A percentile compares a stretch with the other conserved stretches of the same genome.
Evolutionary conservation across 768 basidiomycete species (phyloP).

Genomic region (Royoungia palumana): DNA sequence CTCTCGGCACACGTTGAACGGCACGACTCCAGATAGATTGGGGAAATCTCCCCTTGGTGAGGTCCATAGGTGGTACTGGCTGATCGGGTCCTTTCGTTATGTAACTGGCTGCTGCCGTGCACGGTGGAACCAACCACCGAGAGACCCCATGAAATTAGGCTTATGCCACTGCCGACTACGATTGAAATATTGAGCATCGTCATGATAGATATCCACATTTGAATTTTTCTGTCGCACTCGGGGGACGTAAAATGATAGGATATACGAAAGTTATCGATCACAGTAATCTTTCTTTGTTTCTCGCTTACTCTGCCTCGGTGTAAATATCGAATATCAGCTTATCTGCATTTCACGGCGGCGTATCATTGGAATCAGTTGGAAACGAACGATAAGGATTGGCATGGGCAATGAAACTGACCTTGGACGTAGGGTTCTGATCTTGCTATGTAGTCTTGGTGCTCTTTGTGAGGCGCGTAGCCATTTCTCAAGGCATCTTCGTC

Average conservation of each 20-base stretch:
- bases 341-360: conserved; percentile 5
- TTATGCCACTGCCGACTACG: conserved; percentile 76
- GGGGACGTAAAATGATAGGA: neutral
- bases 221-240: neutral
- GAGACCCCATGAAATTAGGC: conserved; percentile 33
- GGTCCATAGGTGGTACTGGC: too few species aligned
- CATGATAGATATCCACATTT: neutral
- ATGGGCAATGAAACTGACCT: conserved; percentile 8
- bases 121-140: too few species aligned
- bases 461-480: conserved; percentile 12
- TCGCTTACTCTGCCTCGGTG: neutral
- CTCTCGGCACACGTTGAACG: too few species aligned
- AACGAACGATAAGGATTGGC: neutral
- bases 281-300: neutral
- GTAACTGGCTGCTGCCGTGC: too few species aligned
- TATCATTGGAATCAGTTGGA: neutral
- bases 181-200: conserved; percentile 34
- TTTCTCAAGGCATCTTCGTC: conserved; percentile 10
- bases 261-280: neutral
- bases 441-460: conserved; percentile 9
- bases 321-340: conserved; percentile 24
- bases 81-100: too few species aligned
- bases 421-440: conserved; percentile 10
- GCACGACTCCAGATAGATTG: too few species aligned
- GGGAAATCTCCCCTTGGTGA: too few species aligned